These are phyloP conservation scores for Beauveria asiatica DNA, from an alignment of 2,329 filamentous ascomycete species.

Conservation along the genomic window DNA sequence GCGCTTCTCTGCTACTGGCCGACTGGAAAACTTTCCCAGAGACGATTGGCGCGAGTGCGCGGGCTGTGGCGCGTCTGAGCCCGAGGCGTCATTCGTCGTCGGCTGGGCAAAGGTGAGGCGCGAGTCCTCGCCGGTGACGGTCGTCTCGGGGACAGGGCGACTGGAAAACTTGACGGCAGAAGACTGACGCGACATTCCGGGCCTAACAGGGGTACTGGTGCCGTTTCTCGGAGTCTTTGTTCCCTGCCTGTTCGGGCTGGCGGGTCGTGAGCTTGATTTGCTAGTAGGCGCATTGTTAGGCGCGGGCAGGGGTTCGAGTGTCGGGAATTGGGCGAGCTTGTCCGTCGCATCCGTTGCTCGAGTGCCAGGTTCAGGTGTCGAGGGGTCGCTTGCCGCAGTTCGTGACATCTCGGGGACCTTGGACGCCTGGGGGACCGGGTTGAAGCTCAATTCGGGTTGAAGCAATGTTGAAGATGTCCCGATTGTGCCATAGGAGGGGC, in stretches of 20 bases:
- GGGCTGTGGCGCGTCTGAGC: conserved; percentile 19
- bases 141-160: conserved; percentile 62
- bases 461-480: background rate
- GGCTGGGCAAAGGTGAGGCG: conserved; percentile 60
- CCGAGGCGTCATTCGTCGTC: conserved; percentile 15
- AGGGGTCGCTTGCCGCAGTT: background rate
- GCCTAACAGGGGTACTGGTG: conserved; percentile 26
- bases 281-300: background rate
- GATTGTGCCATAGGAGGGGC: conserved; percentile 8
- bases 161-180: conserved; percentile 60
- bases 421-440: background rate
- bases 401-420: conserved; percentile 11
- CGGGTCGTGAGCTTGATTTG: conserved; percentile 15
- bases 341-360: background rate
- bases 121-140: conserved; percentile 51
- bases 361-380: background rate
- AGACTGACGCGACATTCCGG: conserved; percentile 42
- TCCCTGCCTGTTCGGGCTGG: conserved; percentile 18
- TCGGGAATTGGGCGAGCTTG: background rate
- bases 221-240: background rate
- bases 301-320: background rate
- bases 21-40: conserved; percentile 50
- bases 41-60: conserved; percentile 38
- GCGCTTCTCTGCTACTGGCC: conserved; percentile 52
- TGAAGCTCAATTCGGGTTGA: background rate